Evolutionary conservation across 306 rosid species (phyloP).

Genomic region (Lathyrus tuberosus): DNA sequence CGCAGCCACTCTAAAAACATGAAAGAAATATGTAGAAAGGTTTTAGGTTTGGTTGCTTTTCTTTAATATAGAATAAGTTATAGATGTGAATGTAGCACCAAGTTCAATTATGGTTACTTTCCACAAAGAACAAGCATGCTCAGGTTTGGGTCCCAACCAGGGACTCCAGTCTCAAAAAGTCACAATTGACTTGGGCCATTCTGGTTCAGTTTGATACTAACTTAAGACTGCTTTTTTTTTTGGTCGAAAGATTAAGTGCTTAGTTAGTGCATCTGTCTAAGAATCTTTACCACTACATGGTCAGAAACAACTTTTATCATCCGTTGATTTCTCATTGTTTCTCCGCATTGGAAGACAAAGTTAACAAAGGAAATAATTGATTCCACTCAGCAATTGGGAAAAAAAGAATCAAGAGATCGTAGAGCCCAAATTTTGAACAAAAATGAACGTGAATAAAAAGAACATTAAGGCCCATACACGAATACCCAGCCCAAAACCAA

Average conservation of each 20-base stretch:
- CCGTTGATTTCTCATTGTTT: constrained; percentile 49
- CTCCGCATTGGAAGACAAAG: constrained; percentile 34
- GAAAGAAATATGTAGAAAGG: constrained; percentile 26
- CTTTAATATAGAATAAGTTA: background rate
- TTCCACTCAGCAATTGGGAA: constrained; percentile 18
- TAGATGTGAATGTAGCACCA: constrained; percentile 17
- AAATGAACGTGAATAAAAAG: background rate
- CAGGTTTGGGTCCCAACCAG: constrained; percentile 52
- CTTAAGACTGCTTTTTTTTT: background rate
- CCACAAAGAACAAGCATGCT: constrained; percentile 57
- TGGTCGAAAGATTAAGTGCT: background rate
- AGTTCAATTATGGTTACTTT: constrained; percentile 46
- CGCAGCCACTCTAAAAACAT: background rate
- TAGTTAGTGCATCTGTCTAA: constrained; percentile 26
- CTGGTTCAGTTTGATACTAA: constrained; percentile 23
- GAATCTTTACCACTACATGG: constrained; percentile 47
- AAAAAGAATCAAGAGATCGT: too few species aligned
- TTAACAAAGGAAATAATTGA: constrained; percentile 28
- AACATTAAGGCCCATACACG: constrained; percentile 6
- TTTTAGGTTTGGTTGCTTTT: constrained; percentile 22
- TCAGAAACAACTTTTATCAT: constrained; percentile 36
- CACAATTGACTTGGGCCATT: constrained; percentile 36
- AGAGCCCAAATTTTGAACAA: too few species aligned
- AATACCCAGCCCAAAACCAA: background rate
- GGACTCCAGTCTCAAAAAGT: constrained; percentile 45